Evolutionary conservation across 192 early-diverging fungal species (phyloP).

Genomic region (Gaertneriomyces sp.): DNA sequence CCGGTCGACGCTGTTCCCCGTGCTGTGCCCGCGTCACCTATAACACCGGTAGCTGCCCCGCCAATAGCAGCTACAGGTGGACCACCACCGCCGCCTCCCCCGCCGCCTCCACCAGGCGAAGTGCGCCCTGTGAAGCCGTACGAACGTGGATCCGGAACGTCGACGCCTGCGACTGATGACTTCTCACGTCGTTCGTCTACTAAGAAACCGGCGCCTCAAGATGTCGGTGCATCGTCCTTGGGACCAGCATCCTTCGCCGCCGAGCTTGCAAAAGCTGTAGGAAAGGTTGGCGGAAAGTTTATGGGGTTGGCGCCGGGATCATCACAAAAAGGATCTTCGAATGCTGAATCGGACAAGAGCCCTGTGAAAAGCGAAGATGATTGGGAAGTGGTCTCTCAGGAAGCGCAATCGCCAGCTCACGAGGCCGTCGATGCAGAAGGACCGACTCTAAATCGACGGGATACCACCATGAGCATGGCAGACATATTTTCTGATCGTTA

Average conservation of each 20-base stretch:
- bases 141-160: constrained; percentile 16
- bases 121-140: constrained; percentile 33
- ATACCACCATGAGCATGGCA: background rate
- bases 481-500: constrained; percentile 20
- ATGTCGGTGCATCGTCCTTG: constrained; percentile 29
- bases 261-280: no score
- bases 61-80: constrained; percentile 9
- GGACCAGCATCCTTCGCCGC: no score
- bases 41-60: constrained; percentile 20
- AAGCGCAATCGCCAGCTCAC: background rate
- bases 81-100: constrained; percentile 45
- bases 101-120: constrained; percentile 35
- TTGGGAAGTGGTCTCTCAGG: constrained; percentile 1
- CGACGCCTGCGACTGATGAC: background rate
- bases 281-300: no score
- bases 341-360: no score
- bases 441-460: background rate
- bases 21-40: background rate
- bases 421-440: background rate
- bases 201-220: constrained; percentile 38
- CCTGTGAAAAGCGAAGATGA: background rate
- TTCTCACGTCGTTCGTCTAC: background rate
- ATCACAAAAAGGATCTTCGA: no score
- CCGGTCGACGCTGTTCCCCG: background rate
- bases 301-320: no score